A percentile compares a stretch with the other conserved stretches of the same genome.
These are phyloP conservation scores for Ajuga reptans DNA, from an alignment of 305 asterid species.

Conservation along the genomic window DNA sequence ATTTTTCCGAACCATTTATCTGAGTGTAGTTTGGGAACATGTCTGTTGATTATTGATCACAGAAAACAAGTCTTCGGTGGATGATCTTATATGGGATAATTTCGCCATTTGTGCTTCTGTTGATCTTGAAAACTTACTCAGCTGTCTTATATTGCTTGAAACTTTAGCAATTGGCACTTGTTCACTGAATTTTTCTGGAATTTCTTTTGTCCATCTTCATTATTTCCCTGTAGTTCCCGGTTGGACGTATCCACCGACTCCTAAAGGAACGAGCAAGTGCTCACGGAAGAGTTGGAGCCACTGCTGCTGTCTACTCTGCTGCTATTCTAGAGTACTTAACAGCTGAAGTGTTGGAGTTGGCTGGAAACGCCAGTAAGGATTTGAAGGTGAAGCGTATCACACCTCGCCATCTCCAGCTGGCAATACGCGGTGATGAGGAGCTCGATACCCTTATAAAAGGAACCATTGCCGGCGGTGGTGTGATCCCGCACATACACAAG, in stretches of 20 bases:
- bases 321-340: conserved; percentile 46
- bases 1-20: too few species aligned
- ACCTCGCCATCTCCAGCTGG: conserved; percentile 46
- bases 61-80: not conserved
- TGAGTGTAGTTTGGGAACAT: too few species aligned
- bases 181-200: too few species aligned
- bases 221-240: conserved; percentile 32
- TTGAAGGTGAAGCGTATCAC: conserved; percentile 51
- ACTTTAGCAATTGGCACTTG: too few species aligned
- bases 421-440: conserved; percentile 50
- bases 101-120: too few species aligned
- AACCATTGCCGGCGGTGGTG: conserved; percentile 53
- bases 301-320: conserved; percentile 49
- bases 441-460: conserved; percentile 49
- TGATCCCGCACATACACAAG: conserved; percentile 48
- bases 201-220: too few species aligned
- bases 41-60: too few species aligned
- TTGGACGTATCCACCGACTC: conserved; percentile 50
- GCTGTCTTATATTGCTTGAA: too few species aligned
- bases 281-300: conserved; percentile 47
- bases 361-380: conserved; percentile 50
- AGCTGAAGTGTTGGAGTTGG: conserved; percentile 46
- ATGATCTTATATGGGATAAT: not conserved
- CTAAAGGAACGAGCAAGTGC: conserved; percentile 40
- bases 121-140: too few species aligned